Evolutionary conservation across 352 stramenopile genomes (phyloP), one percentile per base, ranked within the genome.

Genomic region (Phytopythium vexans): DNA sequence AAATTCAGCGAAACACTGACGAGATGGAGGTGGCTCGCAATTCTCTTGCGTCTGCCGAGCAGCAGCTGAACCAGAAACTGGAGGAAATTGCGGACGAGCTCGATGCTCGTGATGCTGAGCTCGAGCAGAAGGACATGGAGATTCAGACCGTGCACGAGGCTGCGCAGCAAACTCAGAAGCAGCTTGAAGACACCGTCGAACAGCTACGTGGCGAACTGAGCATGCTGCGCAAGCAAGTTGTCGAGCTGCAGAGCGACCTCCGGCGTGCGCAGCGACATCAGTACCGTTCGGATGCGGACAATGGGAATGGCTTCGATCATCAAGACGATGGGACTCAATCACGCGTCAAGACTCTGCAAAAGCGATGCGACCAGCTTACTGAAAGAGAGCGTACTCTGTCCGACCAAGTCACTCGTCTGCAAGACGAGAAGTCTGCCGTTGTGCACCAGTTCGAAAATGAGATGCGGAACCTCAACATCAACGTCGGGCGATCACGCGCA

Each of bases 21-120:
- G 74, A 85, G 27, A 74, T 80, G 62, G 70, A 81, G 36, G 62
- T 59, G 15, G 61, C 64, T 8, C 59, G 61, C 49, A 47, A 52
- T n/a, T 67, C 72, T 21, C 50, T 83, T 4, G 63, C 82, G 36
- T 48, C 67, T 21, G 75, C 74, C 7, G 56, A 79, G 31, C 64
- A 66, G 5, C 42, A 74, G 43, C 66, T 86, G 47, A 82, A 58
- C 16, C 43, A 65, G n/a, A 76, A 81, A 52, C 52, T 86, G 0
- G 64, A 80, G 49, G 58, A 72, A 16, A 38, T 76, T 32, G 56
- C 75, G 63, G 58, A 72, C 32, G 55, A 72, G 31, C 41, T 77
- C 11, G 52, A 64, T 42, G 43, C 60, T 31, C 70, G 62, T 8
- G 62, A 72, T 15, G 53, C 65, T 4, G 54, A 72, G 6, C 41